phyloP scores from a whole-genome alignment of 805 yeast genomes.

The Yarrowia keelungensis region DNA sequence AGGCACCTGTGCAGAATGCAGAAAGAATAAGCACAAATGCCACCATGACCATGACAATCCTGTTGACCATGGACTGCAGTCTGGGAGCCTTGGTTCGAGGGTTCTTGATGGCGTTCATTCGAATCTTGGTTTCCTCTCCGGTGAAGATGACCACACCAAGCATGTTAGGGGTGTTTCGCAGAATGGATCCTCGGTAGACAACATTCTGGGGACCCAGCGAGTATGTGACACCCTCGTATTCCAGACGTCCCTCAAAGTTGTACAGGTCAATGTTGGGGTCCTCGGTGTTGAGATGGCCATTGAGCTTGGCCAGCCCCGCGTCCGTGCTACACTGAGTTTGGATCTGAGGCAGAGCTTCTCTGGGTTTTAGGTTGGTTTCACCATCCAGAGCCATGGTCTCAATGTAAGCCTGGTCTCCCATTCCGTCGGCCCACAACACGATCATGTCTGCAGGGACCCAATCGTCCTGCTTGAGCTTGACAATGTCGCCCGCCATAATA shows the following conservation, averaged over 20 bases:
- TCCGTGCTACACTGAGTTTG: slow-evolving; percentile 59
- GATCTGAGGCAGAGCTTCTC: slow-evolving; percentile 69
- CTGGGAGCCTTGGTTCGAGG: slow-evolving; percentile 95
- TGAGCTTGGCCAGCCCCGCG: slow-evolving; percentile 51
- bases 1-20: slow-evolving; percentile 82
- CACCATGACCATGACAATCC: slow-evolving; percentile 88
- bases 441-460: slow-evolving; percentile 94
- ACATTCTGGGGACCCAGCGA: slow-evolving; percentile 83
- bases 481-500: slow-evolving; percentile 84
- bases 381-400: slow-evolving; percentile 99
- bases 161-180: slow-evolving; percentile 79
- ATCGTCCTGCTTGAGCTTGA: slow-evolving; percentile 76
- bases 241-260: slow-evolving; percentile 78
- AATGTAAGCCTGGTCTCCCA: slow-evolving; percentile 66
- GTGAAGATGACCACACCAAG: slow-evolving; percentile 87
- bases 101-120: slow-evolving; percentile 91
- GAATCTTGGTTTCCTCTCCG: slow-evolving; percentile 94
- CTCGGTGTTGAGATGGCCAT: slow-evolving; percentile 69
- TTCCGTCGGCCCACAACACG: slow-evolving; percentile 68
- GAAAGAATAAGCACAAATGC: slow-evolving; percentile 75
- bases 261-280: slow-evolving; percentile 93
- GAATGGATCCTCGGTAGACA: slow-evolving; percentile 86
- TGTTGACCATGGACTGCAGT: slow-evolving; percentile 79
- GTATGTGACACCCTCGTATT: slow-evolving; percentile 52
- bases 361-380: slow-evolving; percentile 87